These are phyloP conservation scores for Plasmodium falciparum DNA, from an alignment of 169 alveolate species.

Conservation along the genomic window DNA sequence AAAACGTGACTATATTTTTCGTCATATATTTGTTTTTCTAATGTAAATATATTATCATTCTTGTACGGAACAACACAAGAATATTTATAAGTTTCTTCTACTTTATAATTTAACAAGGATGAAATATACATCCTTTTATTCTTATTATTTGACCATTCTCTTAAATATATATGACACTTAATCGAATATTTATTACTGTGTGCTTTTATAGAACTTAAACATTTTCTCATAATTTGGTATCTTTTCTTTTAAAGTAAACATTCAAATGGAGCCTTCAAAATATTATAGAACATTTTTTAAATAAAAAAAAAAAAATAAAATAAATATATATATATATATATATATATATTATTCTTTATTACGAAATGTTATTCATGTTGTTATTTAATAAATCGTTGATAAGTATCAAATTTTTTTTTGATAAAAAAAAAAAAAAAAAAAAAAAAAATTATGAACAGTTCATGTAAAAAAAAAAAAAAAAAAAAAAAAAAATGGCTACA, in stretches of 20 bases:
- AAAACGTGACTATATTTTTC: slow-evolving; percentile 36
- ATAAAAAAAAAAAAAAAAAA: no score
- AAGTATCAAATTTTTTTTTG: no score
- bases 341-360: no score
- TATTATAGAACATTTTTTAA: background rate
- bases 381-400: no score
- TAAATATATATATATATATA: background rate
- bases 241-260: background rate
- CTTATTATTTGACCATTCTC: background rate
- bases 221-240: slow-evolving; percentile 14
- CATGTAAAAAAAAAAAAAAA: no score
- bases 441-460: no score
- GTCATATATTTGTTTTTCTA: slow-evolving; percentile 29
- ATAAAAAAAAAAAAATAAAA: background rate
- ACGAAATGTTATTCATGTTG: no score
- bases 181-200: no score
- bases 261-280: background rate
- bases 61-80: slow-evolving; percentile 68
- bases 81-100: slow-evolving; percentile 36
- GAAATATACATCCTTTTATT: background rate
- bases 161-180: background rate
- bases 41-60: slow-evolving; percentile 38
- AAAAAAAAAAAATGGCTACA: no score
- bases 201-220: background rate
- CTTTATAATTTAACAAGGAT: slow-evolving; percentile 7